These are phyloP conservation scores for Silene conica DNA, from an alignment of 148 eudicot genomes.

Conservation along the genomic window DNA sequence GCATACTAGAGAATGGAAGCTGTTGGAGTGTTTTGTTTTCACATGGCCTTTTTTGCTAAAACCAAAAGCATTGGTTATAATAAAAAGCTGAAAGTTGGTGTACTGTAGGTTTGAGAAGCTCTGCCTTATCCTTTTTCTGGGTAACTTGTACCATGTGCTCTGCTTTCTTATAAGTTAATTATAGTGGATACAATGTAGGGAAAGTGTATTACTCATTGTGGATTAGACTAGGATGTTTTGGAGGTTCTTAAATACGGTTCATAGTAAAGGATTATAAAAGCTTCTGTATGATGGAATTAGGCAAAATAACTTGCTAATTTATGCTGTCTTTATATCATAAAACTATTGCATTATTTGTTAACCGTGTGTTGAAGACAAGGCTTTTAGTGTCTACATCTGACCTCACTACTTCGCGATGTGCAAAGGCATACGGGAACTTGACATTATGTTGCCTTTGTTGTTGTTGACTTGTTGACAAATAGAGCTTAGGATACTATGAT, in stretches of 20 bases:
- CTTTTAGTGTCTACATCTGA: neutral
- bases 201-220: neutral
- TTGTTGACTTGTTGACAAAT: neutral
- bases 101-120: neutral
- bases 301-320: neutral
- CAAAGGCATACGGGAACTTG: neutral
- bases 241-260: no score
- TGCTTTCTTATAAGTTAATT: neutral
- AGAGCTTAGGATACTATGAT: neutral
- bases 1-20: neutral
- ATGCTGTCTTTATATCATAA: neutral
- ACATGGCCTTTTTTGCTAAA: conserved; percentile 16
- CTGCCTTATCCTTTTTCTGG: conserved; percentile 16
- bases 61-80: conserved; percentile 8
- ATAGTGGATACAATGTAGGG: neutral
- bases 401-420: neutral
- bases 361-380: neutral
- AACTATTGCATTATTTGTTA: neutral
- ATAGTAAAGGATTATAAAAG: no score
- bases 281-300: neutral
- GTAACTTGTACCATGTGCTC: conserved; percentile 19
- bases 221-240: no score
- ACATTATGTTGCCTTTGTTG: neutral
- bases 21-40: conserved; percentile 4
- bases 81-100: conserved; percentile 11